These are phyloP conservation scores for Phaeotremella skinneri DNA, from an alignment of 768 basidiomycete species.

Conservation along the genomic window DNA sequence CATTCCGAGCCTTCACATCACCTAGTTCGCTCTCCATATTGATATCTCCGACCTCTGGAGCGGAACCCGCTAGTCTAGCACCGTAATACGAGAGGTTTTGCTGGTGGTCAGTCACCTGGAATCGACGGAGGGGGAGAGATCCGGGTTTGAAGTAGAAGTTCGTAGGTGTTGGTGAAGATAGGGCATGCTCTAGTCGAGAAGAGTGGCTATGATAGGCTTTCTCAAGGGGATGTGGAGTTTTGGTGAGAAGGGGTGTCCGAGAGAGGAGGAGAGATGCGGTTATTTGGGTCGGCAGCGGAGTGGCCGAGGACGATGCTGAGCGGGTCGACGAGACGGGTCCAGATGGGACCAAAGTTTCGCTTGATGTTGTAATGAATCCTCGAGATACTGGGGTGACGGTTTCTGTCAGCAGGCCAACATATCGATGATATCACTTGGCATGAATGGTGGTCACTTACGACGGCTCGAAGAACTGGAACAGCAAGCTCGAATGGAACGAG, in stretches of 20 bases:
- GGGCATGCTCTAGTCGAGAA: constrained; percentile 72
- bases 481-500: not conserved
- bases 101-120: constrained; percentile 69
- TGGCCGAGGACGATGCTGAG: constrained; percentile 17
- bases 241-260: constrained; percentile 51
- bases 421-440: not conserved
- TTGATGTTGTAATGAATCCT: constrained; percentile 2
- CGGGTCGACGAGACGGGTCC: not conserved
- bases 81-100: constrained; percentile 76
- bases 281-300: constrained; percentile 20
- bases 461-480: not conserved
- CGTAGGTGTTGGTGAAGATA: constrained; percentile 82
- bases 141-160: constrained; percentile 95
- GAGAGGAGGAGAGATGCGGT: constrained; percentile 51
- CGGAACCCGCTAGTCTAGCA: constrained; percentile 57
- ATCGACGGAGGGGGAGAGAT: constrained; percentile 75
- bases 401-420: not conserved
- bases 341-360: too few relatives aligned
- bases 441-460: not conserved
- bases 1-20: constrained; percentile 24
- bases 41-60: constrained; percentile 49
- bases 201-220: constrained; percentile 80
- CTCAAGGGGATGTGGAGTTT: constrained; percentile 66
- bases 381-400: not conserved
- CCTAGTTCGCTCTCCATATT: constrained; percentile 41